Evolutionary conservation across 1,139 yeast genomes (phyloP).

Genomic region (Diutina scorzettiae): DNA sequence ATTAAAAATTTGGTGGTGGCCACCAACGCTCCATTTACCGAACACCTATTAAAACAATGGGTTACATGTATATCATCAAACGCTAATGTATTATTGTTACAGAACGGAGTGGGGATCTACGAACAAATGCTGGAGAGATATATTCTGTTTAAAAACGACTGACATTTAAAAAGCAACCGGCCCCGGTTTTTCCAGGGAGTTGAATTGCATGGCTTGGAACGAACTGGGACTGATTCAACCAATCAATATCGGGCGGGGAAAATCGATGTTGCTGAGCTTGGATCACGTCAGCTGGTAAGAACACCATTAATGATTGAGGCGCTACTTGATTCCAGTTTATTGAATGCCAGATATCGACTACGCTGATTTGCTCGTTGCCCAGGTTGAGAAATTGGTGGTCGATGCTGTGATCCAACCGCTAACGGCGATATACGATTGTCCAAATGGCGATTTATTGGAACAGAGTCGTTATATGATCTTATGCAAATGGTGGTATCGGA

Average conservation of each 20-base stretch:
- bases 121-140: conserved; percentile 38
- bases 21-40: conserved; percentile 52
- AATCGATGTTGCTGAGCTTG: conserved; percentile 13
- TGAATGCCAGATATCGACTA: conserved; percentile 33
- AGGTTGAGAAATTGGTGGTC: conserved; percentile 63
- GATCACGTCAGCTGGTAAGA: not conserved
- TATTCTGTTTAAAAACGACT: conserved; percentile 47
- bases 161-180: no score
- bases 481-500: conserved; percentile 35
- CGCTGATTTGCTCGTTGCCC: conserved; percentile 47
- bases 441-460: conserved; percentile 55
- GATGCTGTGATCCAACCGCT: conserved; percentile 70
- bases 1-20: conserved; percentile 46
- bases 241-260: conserved; percentile 63
- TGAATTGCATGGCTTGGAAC: conserved; percentile 69
- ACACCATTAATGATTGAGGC: conserved; percentile 21
- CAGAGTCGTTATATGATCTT: conserved; percentile 20
- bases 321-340: conserved; percentile 20
- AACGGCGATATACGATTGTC: conserved; percentile 54
- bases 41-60: conserved; percentile 34
- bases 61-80: conserved; percentile 23
- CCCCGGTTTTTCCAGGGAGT: conserved; percentile 67
- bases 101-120: conserved; percentile 66
- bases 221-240: conserved; percentile 28
- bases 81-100: conserved; percentile 55